These are phyloP conservation scores for Fusarium paranaense DNA, from an alignment of 2,329 filamentous ascomycete genomes.

Conservation along the genomic window DNA sequence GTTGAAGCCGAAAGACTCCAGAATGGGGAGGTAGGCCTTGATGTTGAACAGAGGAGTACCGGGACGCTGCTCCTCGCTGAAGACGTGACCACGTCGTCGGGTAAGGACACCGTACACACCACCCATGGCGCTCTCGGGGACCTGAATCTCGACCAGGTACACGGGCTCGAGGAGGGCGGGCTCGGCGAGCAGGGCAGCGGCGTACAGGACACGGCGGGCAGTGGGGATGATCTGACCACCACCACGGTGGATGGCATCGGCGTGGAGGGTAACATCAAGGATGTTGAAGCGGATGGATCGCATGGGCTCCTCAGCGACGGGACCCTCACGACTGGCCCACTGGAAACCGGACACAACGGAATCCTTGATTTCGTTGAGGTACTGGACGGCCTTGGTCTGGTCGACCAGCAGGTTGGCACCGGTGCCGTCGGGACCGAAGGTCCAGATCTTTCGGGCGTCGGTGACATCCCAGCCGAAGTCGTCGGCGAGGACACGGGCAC, in stretches of 20 bases:
- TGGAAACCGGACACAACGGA: conserved; percentile 99
- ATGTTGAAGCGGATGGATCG: conserved; percentile 98
- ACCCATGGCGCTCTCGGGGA: conserved; percentile 98
- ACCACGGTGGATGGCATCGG: conserved; percentile 99
- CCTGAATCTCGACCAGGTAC: conserved; percentile 99
- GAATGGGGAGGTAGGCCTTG: conserved; percentile 96
- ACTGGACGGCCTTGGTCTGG: conserved; percentile 99
- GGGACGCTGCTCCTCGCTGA: conserved; percentile 96
- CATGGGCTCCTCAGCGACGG: conserved; percentile 98
- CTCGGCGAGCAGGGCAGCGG: conserved; percentile 88
- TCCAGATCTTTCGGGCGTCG: conserved; percentile 99
- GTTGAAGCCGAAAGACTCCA: conserved; percentile 99
- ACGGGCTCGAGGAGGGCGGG: conserved; percentile 95
- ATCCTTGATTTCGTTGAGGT: conserved; percentile 99
- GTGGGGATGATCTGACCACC: conserved; percentile 99
- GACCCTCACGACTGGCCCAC: conserved; percentile 98
- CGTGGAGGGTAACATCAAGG: conserved; percentile 98
- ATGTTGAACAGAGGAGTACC: conserved; percentile 99
- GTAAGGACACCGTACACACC: conserved; percentile 99
- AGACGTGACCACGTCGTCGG: conserved; percentile 98
- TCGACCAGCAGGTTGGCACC: conserved; percentile 99
- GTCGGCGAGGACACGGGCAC: conserved; percentile 95
- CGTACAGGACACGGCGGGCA: conserved; percentile 96
- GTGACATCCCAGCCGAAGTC: conserved; percentile 99
- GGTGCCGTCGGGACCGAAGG: conserved; percentile 97